Evolutionary conservation across 2,329 filamentous ascomycete species (phyloP), one percentile per base, ranked within the genome.

Genomic region (Pseudogymnoascus sp.): DNA sequence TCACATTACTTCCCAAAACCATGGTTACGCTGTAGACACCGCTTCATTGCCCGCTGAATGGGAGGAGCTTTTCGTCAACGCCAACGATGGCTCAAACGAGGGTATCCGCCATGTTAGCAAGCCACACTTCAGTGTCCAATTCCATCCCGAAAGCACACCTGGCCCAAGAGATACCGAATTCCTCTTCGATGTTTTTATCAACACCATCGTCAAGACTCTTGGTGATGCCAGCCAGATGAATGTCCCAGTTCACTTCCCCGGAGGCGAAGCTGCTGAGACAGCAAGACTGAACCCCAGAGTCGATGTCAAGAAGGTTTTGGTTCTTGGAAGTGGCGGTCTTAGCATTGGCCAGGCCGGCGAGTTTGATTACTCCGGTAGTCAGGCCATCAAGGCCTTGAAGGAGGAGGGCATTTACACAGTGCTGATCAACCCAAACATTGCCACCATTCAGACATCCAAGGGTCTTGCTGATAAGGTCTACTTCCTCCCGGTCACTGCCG

Each of bases 111-210:
- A 97, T 74, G 78, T 83, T 58, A 84, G 79, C 74, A 89, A 87
- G 71, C 94, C 94, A 59, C 95, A 93, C 78, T 99, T 99, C 81
- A 97, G 92, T 80, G 94, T 97, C n/a, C 94, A 99, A 74, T 99
- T 99, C 78, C 94, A 99, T 72, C 94, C 94, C 0, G 94, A 99
- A 76, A 96, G 92, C 79, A 95, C 92, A 1, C 94, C 94, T 2
- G 94, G 94, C 62, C 94, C 94, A 59, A 85, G 91, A 36, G 94
- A 99, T 73, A 99, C 94, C 29, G 94, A 99, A 74, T 97, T 90
- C 72, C 81, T 99, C 26, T 99, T 99, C 67, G 92, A 99, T 74
- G 91, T 97, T 65, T 99, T 99, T 79, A 89, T 99, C 72, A 79
- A 88, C 76, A 89, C 92, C 17, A 90, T 97, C 67, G 79, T 84